Evolutionary conservation across 352 stramenopile species (phyloP).

Genomic region (Phytophthora syringae): DNA sequence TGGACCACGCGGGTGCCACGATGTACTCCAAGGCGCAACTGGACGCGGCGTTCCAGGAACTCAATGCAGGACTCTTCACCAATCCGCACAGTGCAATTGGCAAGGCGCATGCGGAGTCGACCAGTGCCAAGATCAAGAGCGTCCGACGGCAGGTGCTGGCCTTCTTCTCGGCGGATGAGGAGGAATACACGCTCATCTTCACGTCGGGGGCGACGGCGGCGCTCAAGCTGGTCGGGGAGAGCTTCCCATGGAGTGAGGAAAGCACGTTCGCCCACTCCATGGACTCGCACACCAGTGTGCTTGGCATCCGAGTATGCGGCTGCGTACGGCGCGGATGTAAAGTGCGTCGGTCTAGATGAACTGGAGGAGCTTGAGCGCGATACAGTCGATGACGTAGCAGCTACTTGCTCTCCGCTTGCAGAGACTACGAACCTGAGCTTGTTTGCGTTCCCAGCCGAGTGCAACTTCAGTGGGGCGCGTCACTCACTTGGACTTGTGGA

Average conservation of each 20-base stretch:
- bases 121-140: constrained; percentile 47
- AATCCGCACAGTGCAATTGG: constrained; percentile 69
- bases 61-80: constrained; percentile 57
- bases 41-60: constrained; percentile 49
- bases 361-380: constrained; percentile 41
- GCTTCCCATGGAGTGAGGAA: constrained; percentile 68
- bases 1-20: constrained; percentile 88
- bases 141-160: constrained; percentile 57
- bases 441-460: constrained; percentile 78
- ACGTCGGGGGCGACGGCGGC: constrained; percentile 83
- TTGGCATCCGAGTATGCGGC: constrained; percentile 67
- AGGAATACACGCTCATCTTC: constrained; percentile 85
- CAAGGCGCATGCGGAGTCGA: constrained; percentile 41
- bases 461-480: constrained; percentile 75
- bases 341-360: constrained; percentile 45
- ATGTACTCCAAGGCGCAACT: constrained; percentile 79
- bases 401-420: background rate
- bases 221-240: constrained; percentile 85
- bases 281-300: constrained; percentile 78
- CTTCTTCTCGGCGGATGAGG: constrained; percentile 73
- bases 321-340: constrained; percentile 28
- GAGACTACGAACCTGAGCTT: constrained; percentile 37
- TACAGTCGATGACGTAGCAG: background rate
- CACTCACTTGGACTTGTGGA: constrained; percentile 57
- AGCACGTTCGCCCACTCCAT: constrained; percentile 68